A percentile compares a stretch with the other conserved stretches of the same genome.
Conservation (phyloP, 1,139 yeast species). For the Pneumocystis murina region DNA sequence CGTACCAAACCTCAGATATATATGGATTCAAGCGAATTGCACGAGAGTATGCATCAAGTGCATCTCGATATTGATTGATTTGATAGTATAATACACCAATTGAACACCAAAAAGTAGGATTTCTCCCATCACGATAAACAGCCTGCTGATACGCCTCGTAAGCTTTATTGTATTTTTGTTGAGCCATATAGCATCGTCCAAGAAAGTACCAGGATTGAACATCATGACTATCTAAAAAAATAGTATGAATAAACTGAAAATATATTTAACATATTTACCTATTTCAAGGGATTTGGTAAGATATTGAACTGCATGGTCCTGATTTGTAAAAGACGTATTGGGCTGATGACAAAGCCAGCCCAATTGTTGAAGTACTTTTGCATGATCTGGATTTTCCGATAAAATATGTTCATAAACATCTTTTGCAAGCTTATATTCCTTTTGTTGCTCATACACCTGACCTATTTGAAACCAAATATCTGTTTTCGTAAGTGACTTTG, state of each 20-base stretch:
- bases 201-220: conserved; percentile 95
- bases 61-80: conserved; percentile 89
- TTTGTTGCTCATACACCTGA: conserved; percentile 82
- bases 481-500: conserved; percentile 87
- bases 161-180: conserved; percentile 88
- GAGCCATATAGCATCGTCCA: conserved; percentile 93
- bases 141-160: conserved; percentile 98
- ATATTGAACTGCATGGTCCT: conserved; percentile 68
- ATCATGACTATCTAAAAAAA: conserved; percentile 53
- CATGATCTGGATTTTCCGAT: conserved; percentile 80
- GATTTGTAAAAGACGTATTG: conserved; percentile 53
- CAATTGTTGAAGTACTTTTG: conserved; percentile 86
- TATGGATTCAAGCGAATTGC: conserved; percentile 92
- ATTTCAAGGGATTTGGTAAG: conserved; percentile 70
- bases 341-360: conserved; percentile 93
- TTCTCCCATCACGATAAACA: conserved; percentile 86
- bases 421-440: conserved; percentile 78
- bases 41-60: conserved; percentile 90
- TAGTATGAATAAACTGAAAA: neutral
- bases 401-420: conserved; percentile 91
- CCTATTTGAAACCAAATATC: conserved; percentile 99
- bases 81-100: conserved; percentile 94
- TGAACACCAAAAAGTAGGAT: conserved; percentile 98
- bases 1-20: conserved; percentile 96
- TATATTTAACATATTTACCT: neutral